phyloP scores from a whole-genome alignment of 441 rosid species.

The Croton laevigatus region DNA sequence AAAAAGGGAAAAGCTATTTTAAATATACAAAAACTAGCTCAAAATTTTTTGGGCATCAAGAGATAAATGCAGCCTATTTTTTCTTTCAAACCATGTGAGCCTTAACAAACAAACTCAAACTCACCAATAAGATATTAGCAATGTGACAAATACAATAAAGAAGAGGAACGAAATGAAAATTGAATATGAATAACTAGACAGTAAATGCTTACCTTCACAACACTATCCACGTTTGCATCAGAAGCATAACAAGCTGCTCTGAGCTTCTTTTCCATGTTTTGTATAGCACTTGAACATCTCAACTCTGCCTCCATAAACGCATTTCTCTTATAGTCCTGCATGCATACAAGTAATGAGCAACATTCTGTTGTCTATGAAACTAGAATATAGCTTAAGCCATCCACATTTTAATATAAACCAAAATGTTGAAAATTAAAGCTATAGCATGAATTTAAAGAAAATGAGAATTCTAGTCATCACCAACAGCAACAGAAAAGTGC shows the following conservation, averaged over 20 bases:
- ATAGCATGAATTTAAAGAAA: neutral
- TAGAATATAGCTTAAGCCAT: neutral
- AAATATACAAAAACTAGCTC: no score
- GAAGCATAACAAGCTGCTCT: conserved; percentile 94
- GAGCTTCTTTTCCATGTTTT: conserved; percentile 88
- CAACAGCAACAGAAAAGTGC: neutral
- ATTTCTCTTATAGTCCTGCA: conserved; percentile 80
- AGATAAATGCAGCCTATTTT: no score
- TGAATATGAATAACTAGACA: neutral
- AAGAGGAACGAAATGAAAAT: no score
- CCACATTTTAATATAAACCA: neutral
- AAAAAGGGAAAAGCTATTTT: no score
- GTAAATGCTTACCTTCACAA: conserved; percentile 61
- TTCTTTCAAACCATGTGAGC: no score
- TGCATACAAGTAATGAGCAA: neutral
- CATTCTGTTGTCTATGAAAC: neutral
- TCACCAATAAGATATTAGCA: neutral
- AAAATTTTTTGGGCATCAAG: no score
- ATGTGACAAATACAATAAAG: neutral
- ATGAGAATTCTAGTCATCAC: neutral
- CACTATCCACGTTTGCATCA: conserved; percentile 70
- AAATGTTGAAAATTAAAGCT: neutral
- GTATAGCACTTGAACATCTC: conserved; percentile 64
- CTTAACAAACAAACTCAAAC: neutral
- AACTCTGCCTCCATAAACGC: conserved; percentile 91